Evolutionary conservation across 805 yeast genomes (phyloP).

Genomic region (Isabelozyma heimii): DNA sequence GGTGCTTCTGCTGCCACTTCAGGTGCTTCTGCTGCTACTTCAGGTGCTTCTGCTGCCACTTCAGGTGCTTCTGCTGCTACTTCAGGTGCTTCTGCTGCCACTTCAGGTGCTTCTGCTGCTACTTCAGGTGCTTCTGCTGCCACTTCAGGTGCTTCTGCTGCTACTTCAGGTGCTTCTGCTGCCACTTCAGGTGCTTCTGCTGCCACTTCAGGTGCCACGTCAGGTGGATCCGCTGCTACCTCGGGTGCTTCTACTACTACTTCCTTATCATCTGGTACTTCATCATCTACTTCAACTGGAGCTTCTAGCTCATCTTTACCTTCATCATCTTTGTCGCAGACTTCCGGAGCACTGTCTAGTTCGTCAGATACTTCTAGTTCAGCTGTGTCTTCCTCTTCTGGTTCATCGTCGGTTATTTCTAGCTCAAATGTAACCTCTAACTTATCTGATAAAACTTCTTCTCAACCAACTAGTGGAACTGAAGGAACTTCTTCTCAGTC

Average conservation of each 20-base stretch:
- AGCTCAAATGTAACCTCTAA: too few relatives aligned
- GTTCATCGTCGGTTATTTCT: neutral
- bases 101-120: too few relatives aligned
- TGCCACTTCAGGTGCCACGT: neutral
- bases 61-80: too few relatives aligned
- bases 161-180: neutral
- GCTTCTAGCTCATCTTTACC: conserved; percentile 1
- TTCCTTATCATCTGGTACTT: neutral
- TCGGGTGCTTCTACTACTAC: conserved; percentile 1
- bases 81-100: too few relatives aligned
- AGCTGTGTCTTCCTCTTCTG: conserved; percentile 1
- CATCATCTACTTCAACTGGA: conserved; percentile 1
- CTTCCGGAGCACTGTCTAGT: too few relatives aligned
- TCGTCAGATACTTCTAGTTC: conserved; percentile 4
- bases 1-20: too few relatives aligned
- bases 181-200: neutral
- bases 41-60: too few relatives aligned
- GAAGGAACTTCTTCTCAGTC: neutral
- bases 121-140: too few relatives aligned
- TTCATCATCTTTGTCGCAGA: neutral
- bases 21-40: too few relatives aligned
- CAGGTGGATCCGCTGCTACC: neutral
- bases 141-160: too few relatives aligned
- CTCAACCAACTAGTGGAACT: too few relatives aligned
- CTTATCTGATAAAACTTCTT: neutral